Conservation (phyloP, 257 asterid genomes). For the Solanum habrochaites region DNA sequence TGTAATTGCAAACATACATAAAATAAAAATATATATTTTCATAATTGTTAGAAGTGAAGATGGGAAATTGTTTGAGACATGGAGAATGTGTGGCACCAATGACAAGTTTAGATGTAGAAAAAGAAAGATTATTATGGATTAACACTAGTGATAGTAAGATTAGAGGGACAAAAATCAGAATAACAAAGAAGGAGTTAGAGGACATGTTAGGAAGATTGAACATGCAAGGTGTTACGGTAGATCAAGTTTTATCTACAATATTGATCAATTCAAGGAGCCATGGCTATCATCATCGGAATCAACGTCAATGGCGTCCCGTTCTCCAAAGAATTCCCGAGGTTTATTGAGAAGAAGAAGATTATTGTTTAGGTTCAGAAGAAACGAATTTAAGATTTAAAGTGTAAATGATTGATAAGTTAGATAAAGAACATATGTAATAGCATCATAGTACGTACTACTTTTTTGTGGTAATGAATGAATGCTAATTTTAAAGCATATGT, state of each 20-base stretch:
- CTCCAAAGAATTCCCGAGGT: slow-evolving; percentile 45
- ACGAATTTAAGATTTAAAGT: background rate
- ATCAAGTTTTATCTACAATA: slow-evolving; percentile 25
- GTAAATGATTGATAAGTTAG: background rate
- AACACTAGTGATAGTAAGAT: background rate
- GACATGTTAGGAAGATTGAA: slow-evolving; percentile 24
- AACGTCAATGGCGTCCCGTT: slow-evolving; percentile 36
- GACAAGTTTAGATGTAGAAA: background rate
- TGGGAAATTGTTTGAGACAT: slow-evolving; percentile 38
- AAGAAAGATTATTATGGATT: background rate
- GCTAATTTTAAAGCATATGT: background rate
- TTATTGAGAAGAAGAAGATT: background rate
- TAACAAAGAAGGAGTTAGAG: slow-evolving; percentile 35
- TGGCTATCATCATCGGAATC: background rate
- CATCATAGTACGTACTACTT: background rate
- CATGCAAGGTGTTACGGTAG: slow-evolving; percentile 21
- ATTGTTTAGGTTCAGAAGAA: background rate
- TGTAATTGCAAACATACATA: background rate
- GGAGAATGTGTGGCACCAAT: background rate
- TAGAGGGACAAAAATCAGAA: slow-evolving; percentile 24
- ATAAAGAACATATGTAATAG: background rate
- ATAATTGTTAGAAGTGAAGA: background rate
- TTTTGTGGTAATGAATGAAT: background rate
- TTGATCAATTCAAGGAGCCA: slow-evolving; percentile 1
- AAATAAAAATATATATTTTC: background rate